Base-by-base conservation (phyloP, 495 filamentous ascomycete genomes). In the Podospora tetraspora region DNA sequence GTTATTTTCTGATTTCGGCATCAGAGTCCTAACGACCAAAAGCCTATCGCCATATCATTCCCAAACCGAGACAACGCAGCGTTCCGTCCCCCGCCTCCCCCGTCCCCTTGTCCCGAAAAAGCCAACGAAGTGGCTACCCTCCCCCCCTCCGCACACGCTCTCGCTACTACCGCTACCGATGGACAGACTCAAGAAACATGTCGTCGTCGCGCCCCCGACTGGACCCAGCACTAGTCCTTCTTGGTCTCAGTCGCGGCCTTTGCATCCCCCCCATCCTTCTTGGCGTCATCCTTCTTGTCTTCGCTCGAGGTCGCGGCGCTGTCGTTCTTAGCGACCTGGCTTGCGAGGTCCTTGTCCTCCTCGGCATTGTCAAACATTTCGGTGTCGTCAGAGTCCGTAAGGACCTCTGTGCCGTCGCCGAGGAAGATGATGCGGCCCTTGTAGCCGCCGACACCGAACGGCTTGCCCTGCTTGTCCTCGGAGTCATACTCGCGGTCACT, bases 281-380 rank as follows among this genome's bases (percentile, higher is more conserved):
- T 34, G 12, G 62, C 57, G 62, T 61, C 34, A n/a, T 21, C 68
- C 37, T 66, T 29, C 24, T n/a, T 52, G 21, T 59, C 61, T 24
- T 65, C 27, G 64, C 16, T 34, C 66, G 58, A 66, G 22, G 22
- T 3, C 27, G 22, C 8, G 69, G 34, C 27, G 30, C 59, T 57
- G 66, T 43, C 6, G 79, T 64, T 75, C 76, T 82, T 85, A 61
- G 78, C 75, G 6, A 85, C 84, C 73, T 87, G 85, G 73, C 81
- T 86, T 22, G 72, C 83, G 7, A 86, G 79, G 69, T 94, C 94
- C 77, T 91, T 91, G 70, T 95, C 91, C 77, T 96, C 92, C 67
- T 93, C 92, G 64, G 87, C 85, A 68, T 92, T 88, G 77, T 97
- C 93, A 82, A 96, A 94, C 85, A 97, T 92, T 69, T 97, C 91